These are phyloP conservation scores for Microcos paniculata DNA, from an alignment of 345 rosid genomes.

Conservation along the genomic window DNA sequence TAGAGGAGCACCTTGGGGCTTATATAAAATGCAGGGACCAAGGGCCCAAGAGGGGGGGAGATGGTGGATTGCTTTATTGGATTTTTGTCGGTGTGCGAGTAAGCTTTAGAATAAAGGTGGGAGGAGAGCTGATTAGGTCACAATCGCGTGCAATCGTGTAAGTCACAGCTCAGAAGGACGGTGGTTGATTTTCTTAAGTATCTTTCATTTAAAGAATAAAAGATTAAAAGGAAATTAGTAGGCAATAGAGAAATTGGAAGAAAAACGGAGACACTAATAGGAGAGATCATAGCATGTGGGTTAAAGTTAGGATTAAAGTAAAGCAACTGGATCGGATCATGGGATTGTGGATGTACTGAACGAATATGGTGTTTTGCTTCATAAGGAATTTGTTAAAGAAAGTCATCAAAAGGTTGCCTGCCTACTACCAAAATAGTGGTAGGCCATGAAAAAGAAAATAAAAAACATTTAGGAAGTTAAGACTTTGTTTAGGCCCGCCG, in stretches of 20 bases:
- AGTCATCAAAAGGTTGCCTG: neutral
- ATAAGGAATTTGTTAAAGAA: neutral
- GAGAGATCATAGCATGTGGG: neutral
- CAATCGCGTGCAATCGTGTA: constrained; percentile 19
- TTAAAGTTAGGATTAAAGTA: constrained; percentile 4
- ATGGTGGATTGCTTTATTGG: constrained; percentile 7
- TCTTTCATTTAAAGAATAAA: neutral
- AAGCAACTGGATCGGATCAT: neutral
- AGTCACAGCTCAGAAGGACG: constrained; percentile 18
- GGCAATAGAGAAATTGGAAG: neutral
- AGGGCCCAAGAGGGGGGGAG: neutral
- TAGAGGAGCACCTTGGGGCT: neutral
- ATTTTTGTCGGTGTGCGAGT: constrained; percentile 8
- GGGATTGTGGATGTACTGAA: neutral
- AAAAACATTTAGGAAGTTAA: no score
- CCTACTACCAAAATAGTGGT: neutral
- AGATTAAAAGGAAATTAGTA: neutral
- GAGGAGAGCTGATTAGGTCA: neutral
- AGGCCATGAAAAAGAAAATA: neutral
- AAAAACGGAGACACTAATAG: neutral
- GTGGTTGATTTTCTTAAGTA: constrained; percentile 1
- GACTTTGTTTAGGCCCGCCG: no score
- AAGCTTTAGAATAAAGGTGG: constrained; percentile 9
- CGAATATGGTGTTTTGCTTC: neutral
- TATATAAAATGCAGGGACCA: constrained; percentile 22